These are phyloP conservation scores for Kazachstania bromeliacearum DNA, from an alignment of 805 yeast genomes.

Conservation along the genomic window DNA sequence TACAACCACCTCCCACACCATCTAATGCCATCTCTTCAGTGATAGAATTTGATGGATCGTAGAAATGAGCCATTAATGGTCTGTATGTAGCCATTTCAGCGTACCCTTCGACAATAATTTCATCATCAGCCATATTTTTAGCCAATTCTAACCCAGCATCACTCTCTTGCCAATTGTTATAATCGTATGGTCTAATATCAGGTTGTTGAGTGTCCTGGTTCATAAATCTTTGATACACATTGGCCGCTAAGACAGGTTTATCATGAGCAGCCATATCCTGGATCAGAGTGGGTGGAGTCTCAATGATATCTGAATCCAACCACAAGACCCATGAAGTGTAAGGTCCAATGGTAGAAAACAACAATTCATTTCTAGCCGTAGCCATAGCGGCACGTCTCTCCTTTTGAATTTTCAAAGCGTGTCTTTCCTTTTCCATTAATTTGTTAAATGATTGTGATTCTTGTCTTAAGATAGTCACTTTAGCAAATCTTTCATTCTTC, in stretches of 20 bases:
- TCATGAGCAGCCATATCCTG: slow-evolving; percentile 83
- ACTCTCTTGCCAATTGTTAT: slow-evolving; percentile 88
- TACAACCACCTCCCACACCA: slow-evolving; percentile 98
- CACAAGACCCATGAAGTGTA: slow-evolving; percentile 91
- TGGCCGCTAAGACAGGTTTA: slow-evolving; percentile 83
- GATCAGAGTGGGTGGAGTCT: slow-evolving; percentile 71
- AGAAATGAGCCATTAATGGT: slow-evolving; percentile 85
- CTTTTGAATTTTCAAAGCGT: slow-evolving; percentile 77
- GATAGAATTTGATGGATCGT: slow-evolving; percentile 53
- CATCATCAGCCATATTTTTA: slow-evolving; percentile 65
- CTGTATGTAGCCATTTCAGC: slow-evolving; percentile 88
- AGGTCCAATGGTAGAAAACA: slow-evolving; percentile 83
- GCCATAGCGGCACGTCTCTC: slow-evolving; percentile 89
- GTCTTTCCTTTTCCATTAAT: slow-evolving; percentile 81
- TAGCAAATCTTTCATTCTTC: slow-evolving; percentile 59
- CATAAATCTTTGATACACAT: slow-evolving; percentile 77
- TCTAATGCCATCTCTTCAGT: slow-evolving; percentile 74
- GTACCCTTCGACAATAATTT: slow-evolving; percentile 91
- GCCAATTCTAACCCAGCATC: slow-evolving; percentile 78
- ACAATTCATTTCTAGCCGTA: slow-evolving; percentile 80
- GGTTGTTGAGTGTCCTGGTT: slow-evolving; percentile 48
- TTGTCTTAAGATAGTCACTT: slow-evolving; percentile 83
- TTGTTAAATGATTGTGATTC: slow-evolving; percentile 69
- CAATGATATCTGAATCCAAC: slow-evolving; percentile 92
- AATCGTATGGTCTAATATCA: slow-evolving; percentile 81